Conservation (phyloP, 73 alveolate species). For the Tetrahymena malaccensis region DNA sequence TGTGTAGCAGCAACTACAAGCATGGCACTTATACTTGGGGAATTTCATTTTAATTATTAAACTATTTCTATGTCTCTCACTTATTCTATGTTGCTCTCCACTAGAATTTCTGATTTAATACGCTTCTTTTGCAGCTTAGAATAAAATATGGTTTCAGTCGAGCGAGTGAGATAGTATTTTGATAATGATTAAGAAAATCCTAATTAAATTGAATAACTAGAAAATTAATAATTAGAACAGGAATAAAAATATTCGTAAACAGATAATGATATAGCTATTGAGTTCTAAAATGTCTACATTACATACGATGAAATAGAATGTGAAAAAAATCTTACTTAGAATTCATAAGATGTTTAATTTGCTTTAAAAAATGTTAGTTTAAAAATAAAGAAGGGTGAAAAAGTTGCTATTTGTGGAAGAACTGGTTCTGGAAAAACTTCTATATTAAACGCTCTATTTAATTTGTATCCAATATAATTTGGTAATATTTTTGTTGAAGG, state of each 20-base stretch:
- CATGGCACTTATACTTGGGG: neutral
- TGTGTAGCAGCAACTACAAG: conserved; percentile 11
- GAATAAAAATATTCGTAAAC: neutral
- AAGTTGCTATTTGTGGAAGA: conserved; percentile 69
- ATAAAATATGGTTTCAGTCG: conserved; percentile 25
- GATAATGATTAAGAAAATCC: conserved; percentile 3
- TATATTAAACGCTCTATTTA: conserved; percentile 38
- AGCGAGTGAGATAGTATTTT: conserved; percentile 20
- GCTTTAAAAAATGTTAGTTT: conserved; percentile 50
- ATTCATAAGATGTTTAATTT: conserved; percentile 7
- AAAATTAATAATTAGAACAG: neutral
- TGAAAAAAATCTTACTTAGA: neutral
- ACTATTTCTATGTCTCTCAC: conserved; percentile 30
- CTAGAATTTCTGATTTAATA: conserved; percentile 7
- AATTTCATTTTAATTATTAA: conserved; percentile 3
- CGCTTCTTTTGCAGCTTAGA: conserved; percentile 15
- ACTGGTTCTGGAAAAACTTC: conserved; percentile 74
- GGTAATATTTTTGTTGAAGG: conserved; percentile 46
- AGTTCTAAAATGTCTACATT: conserved; percentile 49
- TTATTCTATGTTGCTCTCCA: conserved; percentile 19
- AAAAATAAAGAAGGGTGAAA: conserved; percentile 41
- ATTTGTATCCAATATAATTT: conserved; percentile 37
- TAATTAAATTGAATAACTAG: neutral
- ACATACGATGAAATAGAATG: conserved; percentile 21
- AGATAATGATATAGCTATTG: conserved; percentile 21